phyloP scores from a whole-genome alignment of 2,329 filamentous ascomycete species.

The Dichotomopilus funicola region DNA sequence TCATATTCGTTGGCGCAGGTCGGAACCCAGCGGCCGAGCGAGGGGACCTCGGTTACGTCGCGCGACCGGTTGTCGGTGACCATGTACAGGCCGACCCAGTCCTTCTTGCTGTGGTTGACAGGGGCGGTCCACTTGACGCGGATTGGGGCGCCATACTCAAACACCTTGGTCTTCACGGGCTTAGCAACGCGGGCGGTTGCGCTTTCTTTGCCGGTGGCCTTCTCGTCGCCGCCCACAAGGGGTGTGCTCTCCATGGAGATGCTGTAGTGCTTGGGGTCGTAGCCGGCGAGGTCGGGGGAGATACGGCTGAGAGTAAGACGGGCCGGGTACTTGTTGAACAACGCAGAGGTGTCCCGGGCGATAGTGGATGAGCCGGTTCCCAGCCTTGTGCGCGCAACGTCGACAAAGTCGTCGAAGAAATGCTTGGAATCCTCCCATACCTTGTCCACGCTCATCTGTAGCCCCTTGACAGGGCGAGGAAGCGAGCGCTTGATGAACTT shows the following conservation, averaged over 20 bases:
- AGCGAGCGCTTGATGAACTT: slow-evolving; percentile 85
- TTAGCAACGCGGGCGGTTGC: slow-evolving; percentile 61
- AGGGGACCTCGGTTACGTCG: slow-evolving; percentile 75
- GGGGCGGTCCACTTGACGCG: slow-evolving; percentile 87
- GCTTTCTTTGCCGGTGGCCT: slow-evolving; percentile 66
- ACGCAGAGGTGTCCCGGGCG: slow-evolving; percentile 75
- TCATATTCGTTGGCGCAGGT: slow-evolving; percentile 73
- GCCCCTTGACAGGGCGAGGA: slow-evolving; percentile 73
- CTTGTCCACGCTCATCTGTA: slow-evolving; percentile 80
- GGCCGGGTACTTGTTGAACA: slow-evolving; percentile 86
- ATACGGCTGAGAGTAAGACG: slow-evolving; percentile 77
- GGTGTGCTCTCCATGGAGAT: slow-evolving; percentile 65
- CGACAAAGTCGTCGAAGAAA: slow-evolving; percentile 85
- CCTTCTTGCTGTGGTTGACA: slow-evolving; percentile 75
- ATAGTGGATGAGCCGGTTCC: slow-evolving; percentile 80
- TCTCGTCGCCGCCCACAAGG: slow-evolving; percentile 46
- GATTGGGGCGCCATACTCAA: slow-evolving; percentile 87
- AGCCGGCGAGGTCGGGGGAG: slow-evolving; percentile 71
- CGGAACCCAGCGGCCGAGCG: slow-evolving; percentile 82
- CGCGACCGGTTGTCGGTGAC: slow-evolving; percentile 88
- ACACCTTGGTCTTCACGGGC: slow-evolving; percentile 65
- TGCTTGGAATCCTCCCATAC: slow-evolving; percentile 81
- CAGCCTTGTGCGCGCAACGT: slow-evolving; percentile 77
- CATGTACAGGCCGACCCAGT: slow-evolving; percentile 96
- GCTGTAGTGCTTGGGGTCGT: slow-evolving; percentile 73